Base-by-base conservation (phyloP, 1,139 yeast genomes). In the Saccharomycopsis phalli region DNA sequence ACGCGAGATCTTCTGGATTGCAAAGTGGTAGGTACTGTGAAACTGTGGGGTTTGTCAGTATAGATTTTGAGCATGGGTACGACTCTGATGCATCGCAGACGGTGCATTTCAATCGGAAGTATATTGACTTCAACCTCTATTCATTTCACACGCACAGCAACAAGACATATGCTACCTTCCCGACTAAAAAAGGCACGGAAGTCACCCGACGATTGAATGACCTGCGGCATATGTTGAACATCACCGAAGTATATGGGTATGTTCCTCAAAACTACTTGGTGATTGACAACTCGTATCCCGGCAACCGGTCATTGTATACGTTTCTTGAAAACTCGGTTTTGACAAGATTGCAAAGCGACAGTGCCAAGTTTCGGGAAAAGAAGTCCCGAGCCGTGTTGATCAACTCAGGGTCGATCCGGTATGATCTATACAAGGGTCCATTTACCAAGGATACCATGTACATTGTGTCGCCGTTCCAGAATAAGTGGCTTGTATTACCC, bases 21-120 rank as follows among this genome's bases (percentile, higher is more conserved):
- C 94, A 88, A 59, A 82, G 95, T 52, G 98, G 98, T 0, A 68
- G 96, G 40, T 91, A 82, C 53, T 74, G 94, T 54, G 98, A 91
- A 57, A 88, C 97, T 0, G 71, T 83, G 16, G 98, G 98, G 0
- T 91, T 88, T 72, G 60, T 82, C 8, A 76, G 94, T 36, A 63
- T 83, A 25, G 66, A 72, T 47, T 55, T 63, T 3, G 50, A 35
- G 7, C 29, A 31, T 21, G 38, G 44, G 1, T 25, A 44, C 2
- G 62, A 64, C 11, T 20, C 42, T 8, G 47, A 54, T 7, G 51
- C 44, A 30, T 29, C 31, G n/a, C 10, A 14, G 11, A 11, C 20
- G 11, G 7, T 48, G 45, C 42, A 60, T 41, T 71, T 69, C 54
- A 55, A 71, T 25, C 66, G 96, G 52, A 65, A 76, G 17, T 88